Percentiles rank a stretch among this genome's conserved stretches.
Evolutionary conservation across 2,329 filamentous ascomycete genomes (phyloP).

Genomic region (Fusarium xyrophilum): DNA sequence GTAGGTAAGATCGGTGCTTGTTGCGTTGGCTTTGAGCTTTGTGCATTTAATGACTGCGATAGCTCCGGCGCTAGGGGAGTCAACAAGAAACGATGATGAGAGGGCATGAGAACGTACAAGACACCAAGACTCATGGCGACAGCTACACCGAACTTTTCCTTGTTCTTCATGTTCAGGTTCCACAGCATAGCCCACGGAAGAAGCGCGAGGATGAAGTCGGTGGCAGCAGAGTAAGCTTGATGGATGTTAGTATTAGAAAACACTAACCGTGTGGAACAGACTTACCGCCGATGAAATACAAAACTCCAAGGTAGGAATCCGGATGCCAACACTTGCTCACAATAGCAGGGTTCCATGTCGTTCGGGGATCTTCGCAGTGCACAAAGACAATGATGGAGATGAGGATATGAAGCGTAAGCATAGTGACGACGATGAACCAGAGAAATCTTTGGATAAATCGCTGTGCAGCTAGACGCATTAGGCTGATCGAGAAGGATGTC

Average conservation of each 20-base stretch:
- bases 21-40: slow-evolving; percentile 27
- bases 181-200: slow-evolving; percentile 28
- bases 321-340: slow-evolving; percentile 28
- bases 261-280: fast-evolving
- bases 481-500: slow-evolving; percentile 26
- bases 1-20: slow-evolving; percentile 21
- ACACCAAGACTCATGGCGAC: slow-evolving; percentile 29
- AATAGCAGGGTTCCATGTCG: slow-evolving; percentile 27
- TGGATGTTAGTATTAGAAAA: fast-evolving
- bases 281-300: slow-evolving; percentile 29
- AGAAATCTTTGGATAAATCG: slow-evolving; percentile 17
- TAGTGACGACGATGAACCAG: slow-evolving; percentile 22
- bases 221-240: slow-evolving; percentile 22
- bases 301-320: slow-evolving; percentile 13
- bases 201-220: slow-evolving; percentile 26
- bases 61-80: no score
- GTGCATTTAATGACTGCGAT: slow-evolving; percentile 31
- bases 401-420: slow-evolving; percentile 21
- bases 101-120: no score
- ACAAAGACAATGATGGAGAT: slow-evolving; percentile 23
- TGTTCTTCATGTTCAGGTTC: slow-evolving; percentile 34
- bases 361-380: slow-evolving; percentile 20
- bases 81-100: no score
- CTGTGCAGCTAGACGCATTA: slow-evolving; percentile 26
- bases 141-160: slow-evolving; percentile 29